Evolutionary conservation across 495 filamentous ascomycete genomes (phyloP).

Genomic region (Articulospora tetracladia): DNA sequence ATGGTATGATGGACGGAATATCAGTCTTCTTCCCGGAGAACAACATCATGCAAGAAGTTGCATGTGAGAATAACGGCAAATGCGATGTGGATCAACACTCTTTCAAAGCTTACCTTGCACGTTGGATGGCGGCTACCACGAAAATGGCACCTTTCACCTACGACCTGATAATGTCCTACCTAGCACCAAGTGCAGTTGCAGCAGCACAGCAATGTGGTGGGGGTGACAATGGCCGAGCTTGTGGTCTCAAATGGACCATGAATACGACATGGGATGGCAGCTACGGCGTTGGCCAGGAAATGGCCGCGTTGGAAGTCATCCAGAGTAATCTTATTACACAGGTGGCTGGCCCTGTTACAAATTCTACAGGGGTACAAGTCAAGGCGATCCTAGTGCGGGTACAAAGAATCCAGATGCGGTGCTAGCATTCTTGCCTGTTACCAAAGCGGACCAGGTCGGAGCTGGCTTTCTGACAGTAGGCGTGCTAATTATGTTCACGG

Average conservation of each 20-base stretch:
- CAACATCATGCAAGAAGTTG: conserved; percentile 59
- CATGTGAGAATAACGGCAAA: conserved; percentile 52
- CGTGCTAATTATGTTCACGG: conserved; percentile 49
- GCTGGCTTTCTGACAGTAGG: conserved; percentile 62
- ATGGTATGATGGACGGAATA: conserved; percentile 50
- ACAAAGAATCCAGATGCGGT: conserved; percentile 14
- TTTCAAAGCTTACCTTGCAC: conserved; percentile 76
- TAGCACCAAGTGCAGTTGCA: conserved; percentile 58
- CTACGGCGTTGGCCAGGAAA: conserved; percentile 64
- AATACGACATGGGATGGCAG: conserved; percentile 52
- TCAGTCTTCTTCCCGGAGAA: conserved; percentile 49
- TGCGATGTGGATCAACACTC: conserved; percentile 73
- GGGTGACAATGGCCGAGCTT: conserved; percentile 55
- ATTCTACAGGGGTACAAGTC: conserved; percentile 69
- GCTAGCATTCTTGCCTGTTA: conserved; percentile 10
- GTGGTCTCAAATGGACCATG: conserved; percentile 64
- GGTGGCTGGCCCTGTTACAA: conserved; percentile 52
- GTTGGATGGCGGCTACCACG: conserved; percentile 70
- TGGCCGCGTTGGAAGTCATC: conserved; percentile 66
- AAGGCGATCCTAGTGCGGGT: conserved; percentile 67
- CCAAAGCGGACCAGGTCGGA: conserved; percentile 52
- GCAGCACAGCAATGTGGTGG: conserved; percentile 66
- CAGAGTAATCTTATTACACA: conserved; percentile 53
- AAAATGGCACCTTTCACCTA: conserved; percentile 66
- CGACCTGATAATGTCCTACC: conserved; percentile 54